phyloP scores from a whole-genome alignment of 257 asterid genomes.

The Solanum phureja region DNA sequence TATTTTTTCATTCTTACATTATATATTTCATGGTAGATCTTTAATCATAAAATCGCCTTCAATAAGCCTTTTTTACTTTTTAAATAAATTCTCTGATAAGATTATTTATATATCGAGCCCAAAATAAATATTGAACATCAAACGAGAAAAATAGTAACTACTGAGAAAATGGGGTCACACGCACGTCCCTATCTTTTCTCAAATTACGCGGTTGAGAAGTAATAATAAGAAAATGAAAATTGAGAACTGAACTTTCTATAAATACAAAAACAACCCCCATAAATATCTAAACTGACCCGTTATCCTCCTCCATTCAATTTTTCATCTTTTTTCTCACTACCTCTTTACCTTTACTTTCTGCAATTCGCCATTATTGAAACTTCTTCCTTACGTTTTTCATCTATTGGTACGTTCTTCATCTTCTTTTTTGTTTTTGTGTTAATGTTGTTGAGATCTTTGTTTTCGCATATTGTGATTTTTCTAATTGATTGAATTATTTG shows the following conservation, averaged over 20 bases:
- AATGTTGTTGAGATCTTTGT: not conserved
- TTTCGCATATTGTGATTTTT: not conserved
- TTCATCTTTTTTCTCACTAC: not conserved
- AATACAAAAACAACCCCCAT: not conserved
- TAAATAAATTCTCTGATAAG: accelerated
- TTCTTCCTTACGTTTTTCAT: not conserved
- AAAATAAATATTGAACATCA: too few species aligned
- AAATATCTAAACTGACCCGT: not conserved
- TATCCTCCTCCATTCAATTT: not conserved
- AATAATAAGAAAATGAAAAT: not conserved
- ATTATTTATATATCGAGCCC: accelerated
- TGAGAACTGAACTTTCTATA: not conserved
- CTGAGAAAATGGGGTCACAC: not conserved
- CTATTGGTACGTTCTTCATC: not conserved
- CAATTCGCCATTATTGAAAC: not conserved
- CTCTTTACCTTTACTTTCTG: not conserved
- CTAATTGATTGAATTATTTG: not conserved
- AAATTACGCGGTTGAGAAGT: not conserved
- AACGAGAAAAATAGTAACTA: not conserved
- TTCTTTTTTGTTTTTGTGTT: too few species aligned
- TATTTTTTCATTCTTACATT: not conserved
- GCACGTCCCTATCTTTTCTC: not conserved
- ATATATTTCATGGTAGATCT: too few species aligned
- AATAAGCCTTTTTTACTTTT: too few species aligned
- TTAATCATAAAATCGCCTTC: too few species aligned